Evolutionary conservation across 805 yeast species (phyloP), one percentile per base, ranked within the genome.

Genomic region (Candida pseudofarinosa): DNA sequence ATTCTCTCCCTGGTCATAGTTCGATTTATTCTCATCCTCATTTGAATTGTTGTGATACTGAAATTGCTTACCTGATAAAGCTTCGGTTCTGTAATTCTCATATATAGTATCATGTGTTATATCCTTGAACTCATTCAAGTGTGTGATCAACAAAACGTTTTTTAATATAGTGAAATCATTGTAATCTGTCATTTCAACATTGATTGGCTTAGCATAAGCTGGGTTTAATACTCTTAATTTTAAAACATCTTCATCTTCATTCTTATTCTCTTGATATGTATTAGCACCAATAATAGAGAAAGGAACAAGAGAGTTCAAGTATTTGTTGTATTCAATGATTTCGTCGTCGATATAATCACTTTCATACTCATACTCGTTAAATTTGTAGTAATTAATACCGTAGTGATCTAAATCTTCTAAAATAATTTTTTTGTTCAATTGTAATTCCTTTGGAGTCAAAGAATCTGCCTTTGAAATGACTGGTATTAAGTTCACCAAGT

Each of bases 11-110:
- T 39, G 43, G 39, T 50, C 48, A 31, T 40, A 18, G 10, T 16
- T 14, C 33, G 18, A 19, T 7, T 43, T 47, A 39, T 33, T 33
- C 15, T 42, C 39, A 19, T 37, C 18, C 13, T 37, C 44, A 20
- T 38, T 34, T 13, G 40, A 33, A 15, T 37, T 43, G 20, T 39
- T 35, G 26, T 30, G 57, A 49, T 72, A 70, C 44, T 68, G 68
- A 60, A 71, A 69, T 56, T 62, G 69, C 46, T 80, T 83, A 23
- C 85, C 83, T 20, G 88, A 80, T 49, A 86, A 74, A 14, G 90
- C 89, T 56, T 82, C 88, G 7, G 96, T 86, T 74, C 97, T 83
- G 66, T 89, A 89, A 59, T 81, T 83, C 63, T 89, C 97, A 63
- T 89, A 89, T 49, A 89, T 69, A 33, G 82, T 76, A 60, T 88